Evolutionary conservation across 2,329 filamentous ascomycete species (phyloP).

Genomic region (Pyrenochaeta sp.): DNA sequence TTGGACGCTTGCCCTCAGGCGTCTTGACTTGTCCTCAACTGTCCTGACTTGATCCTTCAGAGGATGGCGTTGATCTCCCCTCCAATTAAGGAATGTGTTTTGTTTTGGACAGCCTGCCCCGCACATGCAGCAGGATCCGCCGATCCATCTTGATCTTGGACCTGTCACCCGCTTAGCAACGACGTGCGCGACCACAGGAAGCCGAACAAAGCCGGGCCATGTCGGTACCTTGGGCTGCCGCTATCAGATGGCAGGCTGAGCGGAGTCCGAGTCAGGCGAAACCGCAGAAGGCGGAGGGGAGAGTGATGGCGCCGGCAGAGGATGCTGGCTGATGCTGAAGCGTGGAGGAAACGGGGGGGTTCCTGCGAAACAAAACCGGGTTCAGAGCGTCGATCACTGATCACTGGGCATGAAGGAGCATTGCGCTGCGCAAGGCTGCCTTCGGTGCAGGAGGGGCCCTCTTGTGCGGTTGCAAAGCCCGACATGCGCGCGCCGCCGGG

Average conservation of each 20-base stretch:
- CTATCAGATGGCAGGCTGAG: background rate
- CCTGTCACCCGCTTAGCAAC: background rate
- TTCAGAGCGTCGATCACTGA: slow-evolving; percentile 12
- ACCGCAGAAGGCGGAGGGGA: background rate
- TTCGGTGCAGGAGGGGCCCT: no score
- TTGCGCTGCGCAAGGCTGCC: slow-evolving; percentile 15
- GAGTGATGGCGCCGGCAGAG: background rate
- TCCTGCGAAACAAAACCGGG: slow-evolving; percentile 7
- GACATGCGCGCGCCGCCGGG: no score
- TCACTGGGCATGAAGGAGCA: slow-evolving; percentile 19
- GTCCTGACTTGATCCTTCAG: background rate
- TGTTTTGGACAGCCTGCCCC: background rate
- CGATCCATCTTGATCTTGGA: slow-evolving; percentile 3
- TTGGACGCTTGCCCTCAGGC: background rate
- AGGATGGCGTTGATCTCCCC: background rate
- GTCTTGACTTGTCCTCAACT: background rate
- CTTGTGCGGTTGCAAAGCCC: no score
- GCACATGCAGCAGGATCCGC: slow-evolving; percentile 2
- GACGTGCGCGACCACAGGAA: background rate
- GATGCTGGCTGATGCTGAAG: no score
- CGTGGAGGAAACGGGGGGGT: background rate
- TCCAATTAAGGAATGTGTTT: background rate
- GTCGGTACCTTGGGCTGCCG: background rate
- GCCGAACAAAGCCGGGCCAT: background rate
- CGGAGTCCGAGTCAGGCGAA: background rate